Percentiles rank a stretch among this genome's conserved stretches.
Evolutionary conservation across 148 eudicot species (phyloP).

Genomic region (Nepenthes gracilis): DNA sequence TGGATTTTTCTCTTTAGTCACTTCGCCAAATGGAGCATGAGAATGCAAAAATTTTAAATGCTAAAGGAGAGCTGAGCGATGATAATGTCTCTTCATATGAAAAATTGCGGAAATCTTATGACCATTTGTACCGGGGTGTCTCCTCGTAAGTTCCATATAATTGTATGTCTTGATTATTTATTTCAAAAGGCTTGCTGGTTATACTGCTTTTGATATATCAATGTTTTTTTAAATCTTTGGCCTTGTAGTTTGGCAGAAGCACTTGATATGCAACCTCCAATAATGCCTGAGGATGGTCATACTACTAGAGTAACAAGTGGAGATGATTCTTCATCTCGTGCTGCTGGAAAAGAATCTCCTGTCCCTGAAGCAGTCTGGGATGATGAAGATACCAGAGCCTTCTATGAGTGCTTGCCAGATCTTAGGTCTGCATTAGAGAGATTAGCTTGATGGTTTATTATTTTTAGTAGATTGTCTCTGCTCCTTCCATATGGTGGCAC

Average conservation of each 20-base stretch:
- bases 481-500: neutral
- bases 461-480: neutral
- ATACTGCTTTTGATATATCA: neutral
- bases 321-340: slow-evolving; percentile 52
- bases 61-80: slow-evolving; percentile 94
- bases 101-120: slow-evolving; percentile 91
- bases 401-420: slow-evolving; percentile 92
- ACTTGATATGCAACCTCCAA: slow-evolving; percentile 89
- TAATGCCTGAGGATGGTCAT: slow-evolving; percentile 96
- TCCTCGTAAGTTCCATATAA: slow-evolving; percentile 61
- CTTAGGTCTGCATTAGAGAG: slow-evolving; percentile 49
- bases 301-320: slow-evolving; percentile 89
- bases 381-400: slow-evolving; percentile 92
- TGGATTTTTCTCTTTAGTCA: slow-evolving; percentile 31
- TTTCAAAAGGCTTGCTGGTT: neutral
- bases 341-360: slow-evolving; percentile 62
- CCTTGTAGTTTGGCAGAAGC: slow-evolving; percentile 84
- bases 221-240: neutral
- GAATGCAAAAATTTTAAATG: slow-evolving; percentile 78
- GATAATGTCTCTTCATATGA: slow-evolving; percentile 85
- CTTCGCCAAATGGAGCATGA: slow-evolving; percentile 97
- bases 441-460: neutral
- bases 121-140: slow-evolving; percentile 78
- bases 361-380: slow-evolving; percentile 86
- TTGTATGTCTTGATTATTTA: neutral